Evolutionary conservation across 2,329 filamentous ascomycete species (phyloP).

Genomic region (Aspergillus hortae): DNA sequence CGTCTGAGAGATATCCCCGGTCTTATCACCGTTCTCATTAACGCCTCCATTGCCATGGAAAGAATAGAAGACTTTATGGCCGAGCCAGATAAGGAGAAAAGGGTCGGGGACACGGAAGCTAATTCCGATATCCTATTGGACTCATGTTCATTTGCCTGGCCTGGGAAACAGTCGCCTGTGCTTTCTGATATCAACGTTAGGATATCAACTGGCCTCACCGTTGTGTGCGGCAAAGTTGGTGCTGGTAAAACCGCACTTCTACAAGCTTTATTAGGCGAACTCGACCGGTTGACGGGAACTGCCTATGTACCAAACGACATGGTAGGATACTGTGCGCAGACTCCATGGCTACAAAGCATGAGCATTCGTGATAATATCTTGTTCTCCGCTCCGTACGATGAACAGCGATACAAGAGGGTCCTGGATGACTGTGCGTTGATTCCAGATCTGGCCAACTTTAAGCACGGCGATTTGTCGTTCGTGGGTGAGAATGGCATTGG

Average conservation of each 20-base stretch:
- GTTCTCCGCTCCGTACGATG: constrained; percentile 65
- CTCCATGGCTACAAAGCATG: constrained; percentile 67
- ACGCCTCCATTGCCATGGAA: constrained; percentile 75
- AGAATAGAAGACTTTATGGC: constrained; percentile 84
- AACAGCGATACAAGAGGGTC: constrained; percentile 65
- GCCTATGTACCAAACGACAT: constrained; percentile 53
- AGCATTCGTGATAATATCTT: constrained; percentile 66
- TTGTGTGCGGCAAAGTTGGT: constrained; percentile 62
- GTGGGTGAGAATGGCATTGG: constrained; percentile 61
- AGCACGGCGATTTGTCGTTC: constrained; percentile 60
- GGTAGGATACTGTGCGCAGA: constrained; percentile 63
- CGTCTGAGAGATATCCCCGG: constrained; percentile 72
- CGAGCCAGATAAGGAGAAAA: constrained; percentile 76
- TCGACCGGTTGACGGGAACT: constrained; percentile 52
- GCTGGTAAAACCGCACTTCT: constrained; percentile 61
- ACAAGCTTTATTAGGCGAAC: constrained; percentile 57
- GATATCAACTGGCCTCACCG: constrained; percentile 56
- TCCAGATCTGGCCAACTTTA: constrained; percentile 60
- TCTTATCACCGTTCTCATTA: constrained; percentile 72
- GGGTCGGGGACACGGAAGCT: constrained; percentile 34
- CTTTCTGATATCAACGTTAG: constrained; percentile 52
- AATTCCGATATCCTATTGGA: constrained; percentile 45
- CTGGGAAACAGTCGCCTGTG: constrained; percentile 59
- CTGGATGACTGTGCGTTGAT: constrained; percentile 61
- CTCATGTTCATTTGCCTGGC: constrained; percentile 74